Base-by-base conservation (phyloP, 2,329 filamentous ascomycete species). In the Xylaria sp. region DNA sequence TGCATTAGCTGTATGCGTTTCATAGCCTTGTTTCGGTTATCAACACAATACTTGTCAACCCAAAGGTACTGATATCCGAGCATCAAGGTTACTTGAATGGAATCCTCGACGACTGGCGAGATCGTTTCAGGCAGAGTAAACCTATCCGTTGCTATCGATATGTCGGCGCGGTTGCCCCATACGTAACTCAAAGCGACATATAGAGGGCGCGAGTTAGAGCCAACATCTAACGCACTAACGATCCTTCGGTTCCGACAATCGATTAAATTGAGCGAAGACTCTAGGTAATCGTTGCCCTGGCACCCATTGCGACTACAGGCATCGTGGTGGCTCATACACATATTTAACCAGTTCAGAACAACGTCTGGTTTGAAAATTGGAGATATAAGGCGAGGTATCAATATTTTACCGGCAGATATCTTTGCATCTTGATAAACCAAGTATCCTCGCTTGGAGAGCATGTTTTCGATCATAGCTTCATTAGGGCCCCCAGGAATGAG, bases 31-130 rank as follows among this genome's bases (percentile, higher is more conserved):
- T 76, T 59, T 23, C 58, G 48, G 56, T 78, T 76, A 28, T 73
- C 62, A 56, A 74, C 72, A 60, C 71, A 73, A 50, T 65, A 61
- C 39, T 64, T 60, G 62, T 78, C 76, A 45, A 78, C 69, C 76
- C 77, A 79, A 1, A 79, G 66, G 55, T 76, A 79, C 4, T 59
- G 64, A 13, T 65, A 68, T 0, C 73, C 74, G 13, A 77, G 46
- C 20, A 28, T 20, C 41, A n/a, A 41, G 13, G 58, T 45, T 12
- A 63, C 64, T 6, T 30, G 18, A 9, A 66, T 66, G 6, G 63
- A 28, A 48, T 65, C 55, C 13, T 45, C 25, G 41, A 63, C 45
- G 4, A 63, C 60, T 74, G 15, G 4, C 1, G 57, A 30, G 1
- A 60, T 43, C 20, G 4, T 28, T 15, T 43, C 3, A 50, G 43